Conservation (phyloP, 1,139 yeast species). For the Nakaseomyces kungkrabaensis region DNA sequence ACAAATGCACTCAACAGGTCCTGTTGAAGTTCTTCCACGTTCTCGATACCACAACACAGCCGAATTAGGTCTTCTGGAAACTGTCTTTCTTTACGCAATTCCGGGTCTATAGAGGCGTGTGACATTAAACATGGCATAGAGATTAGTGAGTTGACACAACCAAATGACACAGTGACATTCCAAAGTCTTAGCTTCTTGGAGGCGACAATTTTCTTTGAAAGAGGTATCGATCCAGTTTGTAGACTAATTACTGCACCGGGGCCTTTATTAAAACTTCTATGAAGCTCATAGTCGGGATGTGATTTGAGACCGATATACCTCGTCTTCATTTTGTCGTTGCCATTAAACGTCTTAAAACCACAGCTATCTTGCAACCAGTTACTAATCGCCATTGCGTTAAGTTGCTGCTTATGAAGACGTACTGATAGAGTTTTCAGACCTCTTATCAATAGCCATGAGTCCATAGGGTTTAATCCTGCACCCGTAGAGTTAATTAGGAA, state of each 20-base stretch:
- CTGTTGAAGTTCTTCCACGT: slow-evolving; percentile 44
- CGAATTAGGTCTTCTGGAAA: slow-evolving; percentile 88
- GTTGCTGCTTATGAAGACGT: slow-evolving; percentile 79
- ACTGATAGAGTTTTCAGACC: slow-evolving; percentile 82
- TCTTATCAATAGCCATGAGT: slow-evolving; percentile 76
- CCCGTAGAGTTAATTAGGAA: slow-evolving; percentile 84
- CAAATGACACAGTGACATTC: slow-evolving; percentile 88
- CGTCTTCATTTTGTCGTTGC: slow-evolving; percentile 37
- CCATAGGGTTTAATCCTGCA: slow-evolving; percentile 84
- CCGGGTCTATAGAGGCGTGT: slow-evolving; percentile 89
- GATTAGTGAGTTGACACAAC: slow-evolving; percentile 84
- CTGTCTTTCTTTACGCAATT: slow-evolving; percentile 75
- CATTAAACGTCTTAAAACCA: slow-evolving; percentile 30
- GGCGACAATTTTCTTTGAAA: slow-evolving; percentile 68
- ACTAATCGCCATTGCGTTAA: slow-evolving; percentile 65
- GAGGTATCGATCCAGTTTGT: slow-evolving; percentile 67
- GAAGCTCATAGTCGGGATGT: slow-evolving; percentile 76
- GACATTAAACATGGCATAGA: slow-evolving; percentile 94
- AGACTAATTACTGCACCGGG: slow-evolving; percentile 84
- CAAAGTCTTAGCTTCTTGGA: slow-evolving; percentile 51
- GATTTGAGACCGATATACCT: slow-evolving; percentile 75
- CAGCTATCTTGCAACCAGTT: slow-evolving; percentile 58
- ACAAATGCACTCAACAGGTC: slow-evolving; percentile 66
- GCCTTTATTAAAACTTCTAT: slow-evolving; percentile 68
- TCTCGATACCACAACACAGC: slow-evolving; percentile 67